Evolutionary conservation across 805 yeast species (phyloP).

Genomic region (Candida anglica): DNA sequence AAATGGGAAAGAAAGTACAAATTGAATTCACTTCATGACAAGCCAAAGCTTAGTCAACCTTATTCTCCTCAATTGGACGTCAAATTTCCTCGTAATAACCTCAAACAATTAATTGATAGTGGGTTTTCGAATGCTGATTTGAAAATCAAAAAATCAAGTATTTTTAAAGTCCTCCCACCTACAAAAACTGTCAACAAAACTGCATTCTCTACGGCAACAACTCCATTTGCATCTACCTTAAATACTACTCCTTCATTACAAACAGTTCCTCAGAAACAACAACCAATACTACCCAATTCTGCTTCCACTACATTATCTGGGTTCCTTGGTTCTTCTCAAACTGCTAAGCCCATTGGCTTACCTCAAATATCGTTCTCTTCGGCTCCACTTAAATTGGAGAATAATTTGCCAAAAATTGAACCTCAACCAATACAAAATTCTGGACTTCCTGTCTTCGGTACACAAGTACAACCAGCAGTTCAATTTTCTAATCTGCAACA

Average conservation of each 20-base stretch:
- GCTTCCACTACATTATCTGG: not conserved
- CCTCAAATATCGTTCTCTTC: too few relatives aligned
- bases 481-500: too few relatives aligned
- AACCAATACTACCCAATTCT: not conserved
- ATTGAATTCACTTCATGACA: constrained; percentile 32
- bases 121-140: constrained; percentile 29
- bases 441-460: too few relatives aligned
- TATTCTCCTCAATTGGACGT: constrained; percentile 28
- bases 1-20: constrained; percentile 37
- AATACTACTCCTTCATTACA: not conserved
- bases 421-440: too few relatives aligned
- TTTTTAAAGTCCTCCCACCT: not conserved
- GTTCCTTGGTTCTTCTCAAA: not conserved
- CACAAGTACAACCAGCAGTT: too few relatives aligned
- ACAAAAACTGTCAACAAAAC: not conserved
- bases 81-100: constrained; percentile 16
- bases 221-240: too few relatives aligned
- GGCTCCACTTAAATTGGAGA: too few relatives aligned
- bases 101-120: constrained; percentile 26
- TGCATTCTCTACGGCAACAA: not conserved
- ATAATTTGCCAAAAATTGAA: too few relatives aligned
- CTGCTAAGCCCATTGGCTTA: not conserved
- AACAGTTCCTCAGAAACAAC: not conserved
- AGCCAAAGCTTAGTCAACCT: constrained; percentile 33
- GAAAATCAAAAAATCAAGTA: constrained; percentile 10